Base-by-base conservation (phyloP, 257 asterid genomes). In the Paraleonurus japonicus region DNA sequence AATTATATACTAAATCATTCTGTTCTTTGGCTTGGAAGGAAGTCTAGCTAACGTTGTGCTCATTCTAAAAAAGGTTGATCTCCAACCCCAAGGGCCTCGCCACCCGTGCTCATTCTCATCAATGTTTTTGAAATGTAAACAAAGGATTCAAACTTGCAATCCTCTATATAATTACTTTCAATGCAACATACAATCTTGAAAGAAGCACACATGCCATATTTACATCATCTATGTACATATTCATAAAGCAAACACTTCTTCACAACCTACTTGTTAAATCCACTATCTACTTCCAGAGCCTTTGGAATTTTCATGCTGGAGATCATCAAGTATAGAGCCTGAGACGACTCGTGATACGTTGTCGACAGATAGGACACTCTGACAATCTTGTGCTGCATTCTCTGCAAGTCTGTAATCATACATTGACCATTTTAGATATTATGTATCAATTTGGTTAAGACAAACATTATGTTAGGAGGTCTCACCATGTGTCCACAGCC, bases 401-500 rank as follows among this genome's bases (percentile, higher is more conserved):
- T 74, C 82, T 75, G 83, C 96, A 90, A 22, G 96, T 86, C 96
- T 88, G 95, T 77, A 78, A 61, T 72, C 72, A 69, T 22, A 72
- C 30, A 65, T 60, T 5, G 24, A 24, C 69, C 48, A 48, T 4
- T 61, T 61, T 4, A 67, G 37, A 35, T 68, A 48, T 59, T 24
- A 32, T 50, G 73, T 28, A 60, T 35, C 53, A 24, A 27, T 35
- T 15, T 53, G 57, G 67, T 15, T 39, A 51, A 27, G 27, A 47
- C 5, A 66, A 17, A 28, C 0, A 50, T 12, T 69, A 37, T 37
- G 7, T 16, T 12, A 27, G 61, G 32, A 60, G 48, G 48, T 32
- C 83, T 86, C 74, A 87, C 97, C 95, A 79, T 81, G 76, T 90
- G 94, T 70, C 97, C 97, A 60, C 97, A 90, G 48, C 85, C 84